These are phyloP conservation scores for Cavenderia fasciculata DNA, from an alignment of 78 protist species.

Conservation along the genomic window DNA sequence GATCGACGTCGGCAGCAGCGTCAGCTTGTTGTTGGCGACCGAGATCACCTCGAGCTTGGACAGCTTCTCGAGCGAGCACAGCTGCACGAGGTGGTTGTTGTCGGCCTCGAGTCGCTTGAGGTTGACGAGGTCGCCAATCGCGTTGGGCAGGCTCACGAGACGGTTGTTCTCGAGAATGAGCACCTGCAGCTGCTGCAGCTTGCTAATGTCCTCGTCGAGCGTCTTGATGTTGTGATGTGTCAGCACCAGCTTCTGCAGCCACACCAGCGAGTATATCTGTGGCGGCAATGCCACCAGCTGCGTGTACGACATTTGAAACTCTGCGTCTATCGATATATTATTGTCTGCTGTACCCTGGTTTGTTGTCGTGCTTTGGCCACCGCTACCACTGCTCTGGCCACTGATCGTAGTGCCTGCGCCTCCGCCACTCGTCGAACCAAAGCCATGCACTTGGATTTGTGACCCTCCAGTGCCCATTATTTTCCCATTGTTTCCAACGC, in stretches of 20 bases:
- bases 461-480: no score
- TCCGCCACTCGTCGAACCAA: not conserved
- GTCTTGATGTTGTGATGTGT: constrained; percentile 73
- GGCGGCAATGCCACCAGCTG: constrained; percentile 49
- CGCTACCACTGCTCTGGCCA: not conserved
- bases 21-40: constrained; percentile 61
- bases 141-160: constrained; percentile 23
- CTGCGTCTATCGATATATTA: constrained; percentile 5
- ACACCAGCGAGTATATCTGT: constrained; percentile 9
- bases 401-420: not conserved
- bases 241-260: constrained; percentile 61
- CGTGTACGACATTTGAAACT: constrained; percentile 56
- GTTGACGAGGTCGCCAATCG: constrained; percentile 62
- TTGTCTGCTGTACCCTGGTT: not conserved
- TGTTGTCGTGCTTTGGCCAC: not conserved
- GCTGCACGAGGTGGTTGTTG: constrained; percentile 44
- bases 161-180: constrained; percentile 54
- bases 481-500: no score
- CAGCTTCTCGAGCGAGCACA: constrained; percentile 47
- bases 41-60: constrained; percentile 71
- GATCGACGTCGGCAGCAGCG: constrained; percentile 55
- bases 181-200: constrained; percentile 62
- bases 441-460: no score
- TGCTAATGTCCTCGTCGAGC: constrained; percentile 63
- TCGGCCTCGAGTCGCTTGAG: constrained; percentile 56